Base-by-base conservation (phyloP, 192 early-diverging fungal species). In the Coemansia sp. region DNA sequence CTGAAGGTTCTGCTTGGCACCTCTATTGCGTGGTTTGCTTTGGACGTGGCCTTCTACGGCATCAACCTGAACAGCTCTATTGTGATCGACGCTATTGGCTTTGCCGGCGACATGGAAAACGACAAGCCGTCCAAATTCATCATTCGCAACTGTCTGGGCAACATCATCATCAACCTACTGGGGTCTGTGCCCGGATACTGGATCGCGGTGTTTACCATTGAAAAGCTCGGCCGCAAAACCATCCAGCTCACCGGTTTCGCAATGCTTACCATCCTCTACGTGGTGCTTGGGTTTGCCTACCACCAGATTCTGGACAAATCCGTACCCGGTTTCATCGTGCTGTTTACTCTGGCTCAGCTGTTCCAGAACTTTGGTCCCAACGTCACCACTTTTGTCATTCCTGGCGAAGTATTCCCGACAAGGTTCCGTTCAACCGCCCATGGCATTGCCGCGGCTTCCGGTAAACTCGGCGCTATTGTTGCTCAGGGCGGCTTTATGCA, bases 291-390 rank as follows among this genome's bases (percentile, higher is more conserved):
- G 41, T 92, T 92, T 66, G 90, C 69, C 34, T 92, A 92, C 76
- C 65, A 89, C 65, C 52, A 84, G 60, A 92, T 94, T 64, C 72
- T 87, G 39, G 84, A 82, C 71, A 79, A 63, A 55, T 91, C 90
- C 0, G 56, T 68, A 0, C 81, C 74, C 8, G 84, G 84, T 8
- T 93, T 91, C 67, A 85, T 91, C 43, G 80, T 91, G 5, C 68
- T 93, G 35, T 93, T 88, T 65, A 85, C 88, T 1, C 58, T 86
- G 8, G 88, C 89, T 2, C 88, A 91, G 68, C 76, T 94, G 67
- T 94, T 97, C 86, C 93, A 93, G 85, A 95, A 98, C 87, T 97
- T 94, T 87, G 96, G 96, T 7, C 96, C 97, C 61, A 99, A 99
- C 81, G 70, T 87, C 18, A 99, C 96, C 6, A 94, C 93, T 0